Evolutionary conservation across 2,329 filamentous ascomycete species (phyloP), one percentile per base, ranked within the genome.

Genomic region (Trichophyton verrucosum): DNA sequence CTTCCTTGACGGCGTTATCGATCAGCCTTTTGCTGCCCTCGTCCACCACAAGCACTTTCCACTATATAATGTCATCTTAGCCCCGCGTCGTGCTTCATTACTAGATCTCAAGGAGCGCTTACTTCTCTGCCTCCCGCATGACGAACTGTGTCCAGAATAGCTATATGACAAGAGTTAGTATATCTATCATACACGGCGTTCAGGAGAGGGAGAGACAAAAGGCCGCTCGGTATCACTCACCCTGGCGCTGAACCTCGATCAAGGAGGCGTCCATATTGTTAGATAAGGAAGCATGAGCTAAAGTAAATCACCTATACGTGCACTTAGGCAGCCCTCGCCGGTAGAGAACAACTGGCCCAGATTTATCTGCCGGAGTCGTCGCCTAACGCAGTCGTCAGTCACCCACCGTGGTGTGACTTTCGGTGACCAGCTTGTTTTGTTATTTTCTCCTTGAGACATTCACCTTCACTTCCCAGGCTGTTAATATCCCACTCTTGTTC

Each of bases 41-140:
- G 76, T 99, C 94, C 69, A 96, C 80, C 59, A 99, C 86, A 67
- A 99, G 79, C 66, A 96, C 89, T 83, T 97, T 99, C 94, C 94
- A 99, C 91, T 96, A 67, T 63, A 66, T 60, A 56, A 59, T 63
- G 61, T 36, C 17, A 36, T 36, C 51, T 55, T 55, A 55, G 51
- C 51, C 51, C 27, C 15, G n/a, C 24, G 51, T 36, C 51, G 22
- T n/a, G 22, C 22, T 51, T 51, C 17, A 8, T 53, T 17, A 17
- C 15, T 33, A 20, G 51, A 55, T 20, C 20, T 51, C 51, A 8
- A 27, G 3, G 27, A 8, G 70, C 68, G 70, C 71, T 64, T 80
- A 94, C 89, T 74, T 96, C 89, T 77, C 87, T 86, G 73, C 83
- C 84, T 62, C 88, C 92, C 65, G 91, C 88, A 71, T 84, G 81